Conservation (phyloP, 2,329 filamentous ascomycete species). For the Mycocentrospora acerina region DNA sequence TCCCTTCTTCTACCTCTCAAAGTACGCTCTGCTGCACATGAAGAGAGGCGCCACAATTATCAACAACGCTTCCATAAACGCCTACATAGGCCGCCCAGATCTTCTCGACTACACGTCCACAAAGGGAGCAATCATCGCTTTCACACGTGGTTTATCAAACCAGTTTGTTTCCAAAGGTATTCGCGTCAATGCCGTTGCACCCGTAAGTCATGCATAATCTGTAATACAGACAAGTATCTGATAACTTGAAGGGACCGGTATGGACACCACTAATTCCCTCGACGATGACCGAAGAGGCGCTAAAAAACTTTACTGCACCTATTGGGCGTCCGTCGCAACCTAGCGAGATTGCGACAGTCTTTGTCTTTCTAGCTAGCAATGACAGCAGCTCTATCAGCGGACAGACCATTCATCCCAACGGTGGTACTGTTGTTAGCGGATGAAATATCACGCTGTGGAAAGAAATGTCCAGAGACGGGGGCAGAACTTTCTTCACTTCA, state of each 20-base stretch:
- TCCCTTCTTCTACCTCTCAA: constrained; percentile 76
- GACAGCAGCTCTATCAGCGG: constrained; percentile 76
- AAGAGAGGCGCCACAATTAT: constrained; percentile 74
- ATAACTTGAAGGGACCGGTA: constrained; percentile 52
- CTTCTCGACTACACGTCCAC: constrained; percentile 80
- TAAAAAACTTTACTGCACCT: constrained; percentile 71
- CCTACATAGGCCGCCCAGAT: constrained; percentile 77
- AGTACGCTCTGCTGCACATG: constrained; percentile 76
- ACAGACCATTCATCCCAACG: constrained; percentile 67
- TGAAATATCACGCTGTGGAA: constrained; percentile 7
- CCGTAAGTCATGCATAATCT: too few relatives aligned
- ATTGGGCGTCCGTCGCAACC: constrained; percentile 80
- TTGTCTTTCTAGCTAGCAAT: constrained; percentile 75
- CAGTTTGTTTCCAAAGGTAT: constrained; percentile 73
- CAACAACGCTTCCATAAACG: constrained; percentile 83
- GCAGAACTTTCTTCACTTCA: too few relatives aligned
- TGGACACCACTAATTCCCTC: constrained; percentile 48
- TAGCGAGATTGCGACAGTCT: constrained; percentile 77
- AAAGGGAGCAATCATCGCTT: constrained; percentile 76
- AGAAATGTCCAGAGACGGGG: too few relatives aligned
- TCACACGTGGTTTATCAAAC: constrained; percentile 76
- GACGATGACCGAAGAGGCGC: constrained; percentile 55
- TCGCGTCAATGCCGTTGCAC: constrained; percentile 73
- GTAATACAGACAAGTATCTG: too few relatives aligned
- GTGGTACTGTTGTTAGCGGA: constrained; percentile 38